Evolutionary conservation across 768 basidiomycete species (phyloP).

Genomic region (Brasilioporus rufonigricans): DNA sequence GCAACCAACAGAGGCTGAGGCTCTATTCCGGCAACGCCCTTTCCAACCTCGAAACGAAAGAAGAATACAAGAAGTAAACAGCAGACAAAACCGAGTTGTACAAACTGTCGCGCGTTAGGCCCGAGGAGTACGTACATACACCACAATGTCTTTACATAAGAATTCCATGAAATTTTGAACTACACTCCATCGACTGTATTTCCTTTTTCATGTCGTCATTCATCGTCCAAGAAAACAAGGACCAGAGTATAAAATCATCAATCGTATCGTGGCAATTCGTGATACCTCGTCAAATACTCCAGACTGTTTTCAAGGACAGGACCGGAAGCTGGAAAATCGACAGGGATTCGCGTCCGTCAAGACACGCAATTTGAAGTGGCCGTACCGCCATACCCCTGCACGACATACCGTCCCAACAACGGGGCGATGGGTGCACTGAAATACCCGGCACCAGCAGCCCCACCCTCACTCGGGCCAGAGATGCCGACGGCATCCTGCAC

Average conservation of each 20-base stretch:
- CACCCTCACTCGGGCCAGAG: neutral
- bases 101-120: too few relatives aligned
- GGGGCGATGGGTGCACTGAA: constrained; percentile 7
- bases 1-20: too few relatives aligned
- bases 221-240: neutral
- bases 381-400: constrained; percentile 18
- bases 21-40: too few relatives aligned
- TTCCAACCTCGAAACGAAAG: too few relatives aligned
- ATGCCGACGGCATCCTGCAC: constrained; percentile 13
- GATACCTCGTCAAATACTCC: neutral
- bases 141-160: too few relatives aligned
- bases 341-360: neutral
- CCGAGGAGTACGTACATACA: too few relatives aligned
- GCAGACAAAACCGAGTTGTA: too few relatives aligned
- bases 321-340: neutral
- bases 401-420: constrained; percentile 10
- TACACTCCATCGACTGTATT: neutral
- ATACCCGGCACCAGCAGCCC: neutral
- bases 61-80: too few relatives aligned
- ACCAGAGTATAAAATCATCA: too few relatives aligned
- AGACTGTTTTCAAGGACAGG: neutral
- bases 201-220: neutral
- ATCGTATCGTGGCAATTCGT: neutral
- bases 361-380: neutral
- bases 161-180: too few relatives aligned